These are phyloP conservation scores for Xylaria hypoxylon DNA, from an alignment of 2,329 filamentous ascomycete species.

Conservation along the genomic window DNA sequence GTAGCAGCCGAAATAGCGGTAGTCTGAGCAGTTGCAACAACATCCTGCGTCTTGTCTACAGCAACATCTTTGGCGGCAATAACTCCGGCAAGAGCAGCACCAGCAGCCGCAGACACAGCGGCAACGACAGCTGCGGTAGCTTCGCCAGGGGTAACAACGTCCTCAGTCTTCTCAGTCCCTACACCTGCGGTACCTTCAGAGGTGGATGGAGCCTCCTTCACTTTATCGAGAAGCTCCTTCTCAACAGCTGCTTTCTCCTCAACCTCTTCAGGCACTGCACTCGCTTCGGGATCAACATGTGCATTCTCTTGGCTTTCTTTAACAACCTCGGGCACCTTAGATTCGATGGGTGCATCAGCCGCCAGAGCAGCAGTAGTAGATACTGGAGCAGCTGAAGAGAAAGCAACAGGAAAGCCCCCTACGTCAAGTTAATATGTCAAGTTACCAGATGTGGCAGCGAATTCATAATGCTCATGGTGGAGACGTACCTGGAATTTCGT, in stretches of 20 bases:
- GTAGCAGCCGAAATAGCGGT: conserved; percentile 52
- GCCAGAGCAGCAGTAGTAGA: conserved; percentile 57
- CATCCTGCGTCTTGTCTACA: conserved; percentile 56
- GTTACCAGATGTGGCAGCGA: not conserved
- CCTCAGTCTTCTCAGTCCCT: conserved; percentile 65
- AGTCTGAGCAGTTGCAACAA: conserved; percentile 50
- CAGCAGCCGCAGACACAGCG: conserved; percentile 56
- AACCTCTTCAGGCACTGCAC: conserved; percentile 73
- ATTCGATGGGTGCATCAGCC: conserved; percentile 58
- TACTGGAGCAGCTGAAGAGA: conserved; percentile 56
- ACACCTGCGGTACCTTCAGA: conserved; percentile 66
- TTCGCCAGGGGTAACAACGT: conserved; percentile 56
- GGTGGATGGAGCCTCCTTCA: conserved; percentile 69
- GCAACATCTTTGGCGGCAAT: conserved; percentile 57
- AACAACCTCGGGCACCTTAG: conserved; percentile 71
- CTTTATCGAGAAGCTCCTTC: conserved; percentile 75
- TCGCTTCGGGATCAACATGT: conserved; percentile 73
- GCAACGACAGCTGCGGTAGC: conserved; percentile 57
- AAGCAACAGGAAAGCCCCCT: conserved; percentile 42
- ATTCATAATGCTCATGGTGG: conserved; percentile 8
- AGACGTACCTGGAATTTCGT: conserved; percentile 65
- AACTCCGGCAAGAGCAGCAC: conserved; percentile 51
- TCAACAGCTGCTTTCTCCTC: conserved; percentile 78
- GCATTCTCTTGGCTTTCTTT: conserved; percentile 79
- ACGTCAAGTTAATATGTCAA: conserved; percentile 29